Percentiles rank a stretch among this genome's conserved stretches.
Evolutionary conservation across 805 yeast species (phyloP).

Genomic region (Pichia heedii): DNA sequence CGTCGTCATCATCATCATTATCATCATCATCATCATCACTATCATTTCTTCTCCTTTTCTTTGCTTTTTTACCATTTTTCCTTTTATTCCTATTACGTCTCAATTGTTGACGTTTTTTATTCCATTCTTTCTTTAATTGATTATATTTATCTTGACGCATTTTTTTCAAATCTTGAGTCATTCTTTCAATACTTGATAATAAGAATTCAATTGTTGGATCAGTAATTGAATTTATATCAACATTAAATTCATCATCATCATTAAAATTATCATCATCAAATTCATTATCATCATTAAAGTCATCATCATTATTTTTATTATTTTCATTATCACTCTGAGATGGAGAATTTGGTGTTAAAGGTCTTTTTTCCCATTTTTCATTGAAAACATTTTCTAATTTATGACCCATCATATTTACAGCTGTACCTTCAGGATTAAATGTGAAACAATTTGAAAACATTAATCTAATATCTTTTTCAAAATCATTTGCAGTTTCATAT

Average conservation of each 20-base stretch:
- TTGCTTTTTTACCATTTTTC: constrained; percentile 13
- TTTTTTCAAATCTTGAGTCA: constrained; percentile 76
- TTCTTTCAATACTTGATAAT: constrained; percentile 76
- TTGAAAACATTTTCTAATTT: constrained; percentile 79
- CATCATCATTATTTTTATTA: constrained; percentile 30
- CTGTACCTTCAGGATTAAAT: constrained; percentile 95
- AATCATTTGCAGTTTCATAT: constrained; percentile 82
- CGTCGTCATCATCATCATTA: constrained; percentile 33
- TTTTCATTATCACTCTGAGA: constrained; percentile 36
- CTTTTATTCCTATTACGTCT: constrained; percentile 27
- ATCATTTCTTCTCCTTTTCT: constrained; percentile 24
- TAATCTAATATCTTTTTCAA: constrained; percentile 72
- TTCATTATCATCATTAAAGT: constrained; percentile 38
- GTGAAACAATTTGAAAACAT: constrained; percentile 84
- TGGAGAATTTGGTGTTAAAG: constrained; percentile 48
- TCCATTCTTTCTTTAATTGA: constrained; percentile 54
- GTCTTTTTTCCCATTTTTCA: constrained; percentile 81
- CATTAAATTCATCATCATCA: constrained; percentile 40
- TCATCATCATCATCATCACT: not conserved
- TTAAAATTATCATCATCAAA: constrained; percentile 29
- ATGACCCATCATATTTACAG: constrained; percentile 93
- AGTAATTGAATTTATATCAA: constrained; percentile 55
- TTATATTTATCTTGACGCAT: constrained; percentile 73
- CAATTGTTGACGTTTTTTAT: constrained; percentile 35
- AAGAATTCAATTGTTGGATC: constrained; percentile 86